Percentiles rank a stretch among this genome's conserved stretches.
Conservation (phyloP, 2,329 filamentous ascomycete genomes). For the Aphanoascus verrucosus region DNA sequence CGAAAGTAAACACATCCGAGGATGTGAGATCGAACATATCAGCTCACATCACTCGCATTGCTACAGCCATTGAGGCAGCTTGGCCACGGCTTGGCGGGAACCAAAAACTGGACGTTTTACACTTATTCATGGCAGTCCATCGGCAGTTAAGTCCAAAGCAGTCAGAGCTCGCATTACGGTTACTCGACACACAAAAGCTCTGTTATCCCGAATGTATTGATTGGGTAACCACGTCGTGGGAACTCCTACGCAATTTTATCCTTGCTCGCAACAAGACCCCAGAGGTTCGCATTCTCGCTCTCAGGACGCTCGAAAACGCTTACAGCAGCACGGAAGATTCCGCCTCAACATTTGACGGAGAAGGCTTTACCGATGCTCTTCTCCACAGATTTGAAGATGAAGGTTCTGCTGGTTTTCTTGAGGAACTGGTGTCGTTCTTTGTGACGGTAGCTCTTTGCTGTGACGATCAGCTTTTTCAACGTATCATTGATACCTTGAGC, state of each 20-base stretch:
- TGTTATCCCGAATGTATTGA: conserved; percentile 26
- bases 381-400: conserved; percentile 29
- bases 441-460: conserved; percentile 25
- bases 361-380: conserved; percentile 27
- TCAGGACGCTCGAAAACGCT: conserved; percentile 33
- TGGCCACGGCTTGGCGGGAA: conserved; percentile 30
- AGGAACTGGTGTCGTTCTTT: conserved; percentile 31
- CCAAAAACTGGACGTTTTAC: conserved; percentile 28
- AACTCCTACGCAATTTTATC: conserved; percentile 30
- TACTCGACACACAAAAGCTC: conserved; percentile 25
- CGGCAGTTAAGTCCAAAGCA: conserved; percentile 30
- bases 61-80: conserved; percentile 26
- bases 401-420: conserved; percentile 30
- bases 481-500: conserved; percentile 26
- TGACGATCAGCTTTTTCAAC: conserved; percentile 26
- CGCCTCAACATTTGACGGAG: conserved; percentile 24
- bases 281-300: conserved; percentile 31
- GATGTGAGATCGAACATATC: conserved; percentile 31
- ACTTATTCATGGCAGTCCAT: conserved; percentile 29
- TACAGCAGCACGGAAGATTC: conserved; percentile 25
- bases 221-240: conserved; percentile 28
- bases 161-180: conserved; percentile 30
- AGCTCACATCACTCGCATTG: conserved; percentile 30
- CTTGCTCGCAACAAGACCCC: conserved; percentile 29
- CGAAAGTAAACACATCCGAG: conserved; percentile 24